These are phyloP conservation scores for Colletotrichum liaoningense DNA, from an alignment of 2,329 filamentous ascomycete species.

Conservation along the genomic window DNA sequence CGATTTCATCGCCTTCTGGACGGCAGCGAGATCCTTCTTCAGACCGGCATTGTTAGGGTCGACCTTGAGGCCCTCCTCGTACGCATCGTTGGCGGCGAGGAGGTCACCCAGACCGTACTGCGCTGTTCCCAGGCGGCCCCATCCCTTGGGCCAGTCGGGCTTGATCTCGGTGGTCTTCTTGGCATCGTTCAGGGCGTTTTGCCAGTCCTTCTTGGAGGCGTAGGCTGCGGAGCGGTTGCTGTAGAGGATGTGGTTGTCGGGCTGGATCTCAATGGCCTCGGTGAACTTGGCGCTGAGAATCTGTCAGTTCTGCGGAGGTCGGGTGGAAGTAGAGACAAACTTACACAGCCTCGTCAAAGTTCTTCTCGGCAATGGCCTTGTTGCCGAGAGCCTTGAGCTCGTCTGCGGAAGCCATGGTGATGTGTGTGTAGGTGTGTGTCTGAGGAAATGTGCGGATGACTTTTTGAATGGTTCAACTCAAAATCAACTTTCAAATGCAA, in stretches of 20 bases:
- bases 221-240: conserved; percentile 93
- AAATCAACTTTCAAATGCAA: conserved; percentile 10
- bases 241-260: conserved; percentile 95
- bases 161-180: conserved; percentile 95
- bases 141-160: conserved; percentile 98
- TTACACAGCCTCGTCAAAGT: conserved; percentile 95
- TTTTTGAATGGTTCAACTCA: not conserved
- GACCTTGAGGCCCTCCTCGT: conserved; percentile 92
- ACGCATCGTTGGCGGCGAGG: conserved; percentile 86
- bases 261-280: conserved; percentile 89
- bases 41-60: conserved; percentile 93
- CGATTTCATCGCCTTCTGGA: conserved; percentile 87
- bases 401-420: conserved; percentile 69
- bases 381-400: conserved; percentile 98
- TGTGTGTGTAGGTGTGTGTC: not conserved
- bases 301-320: conserved; percentile 31
- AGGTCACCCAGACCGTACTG: conserved; percentile 90
- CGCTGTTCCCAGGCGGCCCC: conserved; percentile 92
- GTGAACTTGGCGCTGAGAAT: conserved; percentile 86
- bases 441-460: not conserved
- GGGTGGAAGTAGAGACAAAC: conserved; percentile 48
- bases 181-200: conserved; percentile 87
- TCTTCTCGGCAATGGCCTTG: conserved; percentile 97
- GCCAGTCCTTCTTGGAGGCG: conserved; percentile 90
- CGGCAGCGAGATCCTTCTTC: conserved; percentile 86